A percentile compares a stretch with the other conserved stretches of the same genome.
These are phyloP conservation scores for Gastrodia elata DNA, from an alignment of 106 monocot genomes.

Conservation along the genomic window DNA sequence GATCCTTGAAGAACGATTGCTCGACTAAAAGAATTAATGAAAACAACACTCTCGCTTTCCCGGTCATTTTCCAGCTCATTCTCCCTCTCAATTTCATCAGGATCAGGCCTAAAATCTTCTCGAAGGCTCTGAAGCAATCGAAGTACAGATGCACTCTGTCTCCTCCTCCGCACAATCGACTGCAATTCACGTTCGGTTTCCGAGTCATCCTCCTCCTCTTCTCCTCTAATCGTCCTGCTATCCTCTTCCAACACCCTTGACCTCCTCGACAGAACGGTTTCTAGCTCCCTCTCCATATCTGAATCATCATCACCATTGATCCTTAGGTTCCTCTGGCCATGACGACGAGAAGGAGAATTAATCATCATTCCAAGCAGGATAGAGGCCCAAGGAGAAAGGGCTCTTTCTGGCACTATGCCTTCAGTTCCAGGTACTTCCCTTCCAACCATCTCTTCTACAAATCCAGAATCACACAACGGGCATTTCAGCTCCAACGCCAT, in stretches of 20 bases:
- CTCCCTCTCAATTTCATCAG: slow-evolving; percentile 8
- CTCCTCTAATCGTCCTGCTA: not conserved
- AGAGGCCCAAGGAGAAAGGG: slow-evolving; percentile 26
- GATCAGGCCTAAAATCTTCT: not conserved
- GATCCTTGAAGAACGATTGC: slow-evolving; percentile 12
- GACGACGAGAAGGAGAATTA: slow-evolving; percentile 13
- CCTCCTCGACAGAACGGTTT: not conserved
- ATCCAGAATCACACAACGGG: slow-evolving; percentile 37
- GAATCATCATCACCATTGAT: slow-evolving; percentile 1
- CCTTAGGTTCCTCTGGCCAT: not conserved
- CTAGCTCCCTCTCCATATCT: slow-evolving; percentile 4
- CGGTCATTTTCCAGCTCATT: slow-evolving; percentile 11
- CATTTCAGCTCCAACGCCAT: slow-evolving; percentile 35
- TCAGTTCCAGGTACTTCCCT: slow-evolving; percentile 4
- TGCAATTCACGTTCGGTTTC: slow-evolving; percentile 5
- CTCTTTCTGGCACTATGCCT: slow-evolving; percentile 5
- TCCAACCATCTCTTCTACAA: slow-evolving; percentile 33
- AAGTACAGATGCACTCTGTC: slow-evolving; percentile 21
- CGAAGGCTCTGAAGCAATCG: slow-evolving; percentile 18
- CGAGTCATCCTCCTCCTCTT: not conserved
- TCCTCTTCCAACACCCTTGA: not conserved
- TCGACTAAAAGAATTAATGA: slow-evolving; percentile 8
- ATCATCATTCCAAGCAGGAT: slow-evolving; percentile 32
- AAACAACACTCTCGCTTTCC: slow-evolving; percentile 2
- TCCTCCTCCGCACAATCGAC: slow-evolving; percentile 5